Evolutionary conservation across 495 filamentous ascomycete genomes (phyloP), one percentile per base, ranked within the genome.

Genomic region (Podospora pseudoanserina): DNA sequence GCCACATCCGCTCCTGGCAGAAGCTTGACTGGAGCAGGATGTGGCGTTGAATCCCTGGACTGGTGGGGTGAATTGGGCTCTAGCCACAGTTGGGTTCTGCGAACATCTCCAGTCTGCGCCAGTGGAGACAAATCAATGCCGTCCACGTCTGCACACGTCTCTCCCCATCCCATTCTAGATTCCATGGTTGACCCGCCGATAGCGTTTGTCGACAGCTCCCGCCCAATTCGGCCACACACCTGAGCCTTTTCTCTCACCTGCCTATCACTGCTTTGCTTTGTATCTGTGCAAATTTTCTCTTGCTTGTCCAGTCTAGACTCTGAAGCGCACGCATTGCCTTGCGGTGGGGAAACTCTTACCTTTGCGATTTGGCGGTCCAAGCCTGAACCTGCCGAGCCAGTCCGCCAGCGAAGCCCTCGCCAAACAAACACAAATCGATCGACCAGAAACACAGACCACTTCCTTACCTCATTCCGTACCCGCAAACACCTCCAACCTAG

Each of bases 71-170:
- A 49, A 49, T 49, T 49, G 39, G 39, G 39, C 39, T 49, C 39
- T 49, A 49, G 39, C 39, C 39, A 49, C 39, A 49, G 39, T 49
- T 49, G 39, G 39, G 39, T 49, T 49, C 39, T 49, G 39, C 13
- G 23, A 62, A 27, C 27, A 27, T 32, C 60, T 62, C 60, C 19
- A 59, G 26, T 59, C 15, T n/a, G 19, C n/a, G n/a, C 30, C 30
- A 18, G 70, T 68, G 71, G 72, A 70, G 64, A 61, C 74, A 74
- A 70, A 76, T 74, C 66, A 69, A 59, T 57, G 58, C 65, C 68
- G 71, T 74, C 74, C 74, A 76, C 74, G 70, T 74, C 70, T 65
- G 59, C 60, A 65, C 67, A 66, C 72, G 60, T 68, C 70, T 30
- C 67, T 49, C 18, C 34, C 54, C 54, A 49, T 28, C 13, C 39